These are phyloP conservation scores for Exidia glandulosa DNA, from an alignment of 768 basidiomycete genomes.

Conservation along the genomic window DNA sequence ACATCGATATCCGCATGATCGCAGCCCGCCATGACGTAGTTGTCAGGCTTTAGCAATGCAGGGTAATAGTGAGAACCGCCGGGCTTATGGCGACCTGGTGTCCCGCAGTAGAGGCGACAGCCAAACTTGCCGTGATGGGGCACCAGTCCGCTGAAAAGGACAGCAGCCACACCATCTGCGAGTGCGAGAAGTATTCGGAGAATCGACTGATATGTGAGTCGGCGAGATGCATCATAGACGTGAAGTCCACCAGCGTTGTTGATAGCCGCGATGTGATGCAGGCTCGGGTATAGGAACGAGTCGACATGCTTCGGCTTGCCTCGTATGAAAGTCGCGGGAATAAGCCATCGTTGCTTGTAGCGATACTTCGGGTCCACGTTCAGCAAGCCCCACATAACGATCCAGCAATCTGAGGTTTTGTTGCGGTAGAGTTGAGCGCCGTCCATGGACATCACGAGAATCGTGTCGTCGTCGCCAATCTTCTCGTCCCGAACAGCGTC, in stretches of 20 bases:
- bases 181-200: no score
- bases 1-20: slow-evolving; percentile 13
- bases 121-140: slow-evolving; percentile 18
- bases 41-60: slow-evolving; percentile 16
- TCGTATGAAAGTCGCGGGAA: no score
- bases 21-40: slow-evolving; percentile 14
- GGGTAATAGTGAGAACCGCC: slow-evolving; percentile 24
- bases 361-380: no score
- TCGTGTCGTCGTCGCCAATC: no score
- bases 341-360: no score
- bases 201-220: no score
- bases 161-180: slow-evolving; percentile 1
- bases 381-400: slow-evolving; percentile 11
- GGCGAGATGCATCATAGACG: no score
- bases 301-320: no score
- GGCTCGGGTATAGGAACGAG: slow-evolving; percentile 20
- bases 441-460: no score
- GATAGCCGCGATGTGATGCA: no score
- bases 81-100: slow-evolving; percentile 21
- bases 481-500: slow-evolving; percentile 3
- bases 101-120: slow-evolving; percentile 23
- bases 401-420: slow-evolving; percentile 24
- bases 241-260: no score
- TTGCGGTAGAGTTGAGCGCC: no score
- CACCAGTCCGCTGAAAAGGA: neutral